Conservation (phyloP, 164 flowering plant genomes). For the Kingdonia uniflora region DNA sequence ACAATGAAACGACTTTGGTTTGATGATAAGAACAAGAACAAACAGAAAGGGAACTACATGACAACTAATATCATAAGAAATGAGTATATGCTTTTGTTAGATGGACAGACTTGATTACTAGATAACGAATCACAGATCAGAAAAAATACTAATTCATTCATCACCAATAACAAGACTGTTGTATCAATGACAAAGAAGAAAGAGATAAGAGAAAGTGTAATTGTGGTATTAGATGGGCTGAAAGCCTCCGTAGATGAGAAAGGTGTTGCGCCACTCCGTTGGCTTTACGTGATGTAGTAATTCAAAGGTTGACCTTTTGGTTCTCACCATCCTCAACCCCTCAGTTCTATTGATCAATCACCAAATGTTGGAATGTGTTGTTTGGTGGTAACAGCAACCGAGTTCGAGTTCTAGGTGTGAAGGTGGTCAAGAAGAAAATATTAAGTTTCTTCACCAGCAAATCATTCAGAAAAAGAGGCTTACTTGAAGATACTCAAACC, state of each 20-base stretch:
- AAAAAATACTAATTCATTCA: background rate
- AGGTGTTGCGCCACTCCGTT: conserved; percentile 14
- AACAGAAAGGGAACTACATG: background rate
- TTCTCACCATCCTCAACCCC: conserved; percentile 20
- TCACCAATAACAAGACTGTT: conserved; percentile 9
- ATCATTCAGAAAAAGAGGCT: conserved; percentile 13
- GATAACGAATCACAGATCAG: background rate
- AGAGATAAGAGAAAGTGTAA: conserved; percentile 11
- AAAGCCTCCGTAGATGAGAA: conserved; percentile 12
- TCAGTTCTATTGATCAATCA: background rate
- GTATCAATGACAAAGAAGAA: background rate
- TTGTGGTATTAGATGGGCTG: conserved; percentile 21
- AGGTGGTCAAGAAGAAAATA: background rate
- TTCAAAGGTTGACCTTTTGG: conserved; percentile 12
- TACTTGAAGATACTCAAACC: conserved; percentile 19
- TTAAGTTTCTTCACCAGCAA: conserved; percentile 12
- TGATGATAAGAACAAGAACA: conserved; percentile 8
- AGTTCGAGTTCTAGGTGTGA: background rate
- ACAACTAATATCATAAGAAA: background rate
- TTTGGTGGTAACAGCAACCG: conserved; percentile 2
- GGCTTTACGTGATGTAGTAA: conserved; percentile 8
- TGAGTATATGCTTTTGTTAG: background rate
- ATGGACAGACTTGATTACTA: background rate
- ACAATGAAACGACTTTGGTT: conserved; percentile 5
- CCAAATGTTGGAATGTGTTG: conserved; percentile 7